A percentile compares a stretch with the other conserved stretches of the same genome.
These are phyloP conservation scores for Inga leiocalycina DNA, from an alignment of 306 rosid species.

Conservation along the genomic window DNA sequence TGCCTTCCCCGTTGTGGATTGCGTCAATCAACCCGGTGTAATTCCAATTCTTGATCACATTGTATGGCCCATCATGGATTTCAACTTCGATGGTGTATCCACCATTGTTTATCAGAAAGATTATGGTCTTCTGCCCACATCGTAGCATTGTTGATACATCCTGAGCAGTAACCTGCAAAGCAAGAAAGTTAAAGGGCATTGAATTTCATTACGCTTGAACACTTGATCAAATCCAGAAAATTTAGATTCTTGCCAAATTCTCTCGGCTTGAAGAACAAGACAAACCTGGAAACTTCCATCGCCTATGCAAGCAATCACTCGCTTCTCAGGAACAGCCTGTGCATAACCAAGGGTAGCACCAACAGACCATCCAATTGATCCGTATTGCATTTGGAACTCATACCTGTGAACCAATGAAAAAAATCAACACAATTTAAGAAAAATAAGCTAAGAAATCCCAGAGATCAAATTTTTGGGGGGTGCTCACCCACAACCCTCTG, in stretches of 20 bases:
- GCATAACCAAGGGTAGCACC: constrained; percentile 1
- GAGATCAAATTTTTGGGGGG: not conserved
- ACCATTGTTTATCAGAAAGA: constrained; percentile 71
- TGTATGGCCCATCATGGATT: constrained; percentile 73
- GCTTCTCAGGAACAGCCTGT: not conserved
- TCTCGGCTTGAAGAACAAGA: not conserved
- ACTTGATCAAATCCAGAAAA: not conserved
- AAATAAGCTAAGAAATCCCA: not conserved
- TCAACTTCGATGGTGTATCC: constrained; percentile 77
- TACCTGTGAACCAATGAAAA: constrained; percentile 42
- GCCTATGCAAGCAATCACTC: constrained; percentile 46
- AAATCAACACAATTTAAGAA: not conserved
- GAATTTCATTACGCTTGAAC: not conserved
- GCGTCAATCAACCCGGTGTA: constrained; percentile 67
- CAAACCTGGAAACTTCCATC: constrained; percentile 75
- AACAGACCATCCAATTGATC: not conserved
- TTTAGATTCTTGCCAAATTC: not conserved
- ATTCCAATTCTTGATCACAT: constrained; percentile 74
- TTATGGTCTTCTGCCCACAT: constrained; percentile 51
- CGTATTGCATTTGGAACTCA: constrained; percentile 47
- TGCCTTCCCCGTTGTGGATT: constrained; percentile 69
- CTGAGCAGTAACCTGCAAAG: constrained; percentile 60
- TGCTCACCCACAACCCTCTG: constrained; percentile 64
- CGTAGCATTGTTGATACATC: constrained; percentile 73
- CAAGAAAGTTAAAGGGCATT: not conserved